A percentile compares a stretch with the other conserved stretches of the same genome.
phyloP scores from a whole-genome alignment of 2,329 filamentous ascomycete genomes.

The Biscogniauxia sp. region DNA sequence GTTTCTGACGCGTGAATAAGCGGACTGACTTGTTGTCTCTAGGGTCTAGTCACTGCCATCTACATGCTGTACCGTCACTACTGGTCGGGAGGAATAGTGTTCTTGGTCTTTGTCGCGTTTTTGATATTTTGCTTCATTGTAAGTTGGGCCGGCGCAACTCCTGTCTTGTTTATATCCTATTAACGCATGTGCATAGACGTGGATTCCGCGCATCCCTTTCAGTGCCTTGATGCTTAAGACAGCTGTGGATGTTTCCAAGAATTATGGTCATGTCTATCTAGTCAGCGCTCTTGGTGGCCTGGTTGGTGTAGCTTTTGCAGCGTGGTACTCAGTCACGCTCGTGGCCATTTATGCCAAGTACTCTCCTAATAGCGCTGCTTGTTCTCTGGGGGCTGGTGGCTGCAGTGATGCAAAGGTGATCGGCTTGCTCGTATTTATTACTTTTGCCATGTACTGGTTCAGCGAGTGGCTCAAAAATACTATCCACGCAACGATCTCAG shows the following conservation, averaged over 20 bases:
- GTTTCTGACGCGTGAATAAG: not conserved
- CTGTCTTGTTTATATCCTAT: not conserved
- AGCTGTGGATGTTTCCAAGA: conserved; percentile 79
- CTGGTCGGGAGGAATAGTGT: conserved; percentile 84
- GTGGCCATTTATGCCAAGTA: conserved; percentile 85
- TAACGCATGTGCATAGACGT: conserved; percentile 45
- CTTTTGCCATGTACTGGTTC: conserved; percentile 78
- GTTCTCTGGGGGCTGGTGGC: conserved; percentile 51
- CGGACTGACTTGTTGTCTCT: not conserved
- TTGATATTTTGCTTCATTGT: conserved; percentile 75
- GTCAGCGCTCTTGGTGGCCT: conserved; percentile 83
- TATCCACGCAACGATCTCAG: conserved; percentile 82
- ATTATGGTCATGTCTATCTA: conserved; percentile 80
- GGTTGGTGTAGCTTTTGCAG: conserved; percentile 70
- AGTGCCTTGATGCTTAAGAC: conserved; percentile 87
- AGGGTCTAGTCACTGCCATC: conserved; percentile 76
- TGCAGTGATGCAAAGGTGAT: conserved; percentile 79
- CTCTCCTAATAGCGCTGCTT: conserved; percentile 60
- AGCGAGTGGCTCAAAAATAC: conserved; percentile 90
- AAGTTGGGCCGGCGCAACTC: conserved; percentile 3
- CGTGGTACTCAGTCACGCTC: conserved; percentile 83
- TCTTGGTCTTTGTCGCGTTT: conserved; percentile 78
- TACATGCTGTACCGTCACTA: conserved; percentile 78
- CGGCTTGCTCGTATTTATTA: conserved; percentile 80
- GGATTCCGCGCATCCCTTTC: conserved; percentile 89